Evolutionary conservation across 208 protist species (phyloP).

Genomic region (Jaenimonas drosophilae): DNA sequence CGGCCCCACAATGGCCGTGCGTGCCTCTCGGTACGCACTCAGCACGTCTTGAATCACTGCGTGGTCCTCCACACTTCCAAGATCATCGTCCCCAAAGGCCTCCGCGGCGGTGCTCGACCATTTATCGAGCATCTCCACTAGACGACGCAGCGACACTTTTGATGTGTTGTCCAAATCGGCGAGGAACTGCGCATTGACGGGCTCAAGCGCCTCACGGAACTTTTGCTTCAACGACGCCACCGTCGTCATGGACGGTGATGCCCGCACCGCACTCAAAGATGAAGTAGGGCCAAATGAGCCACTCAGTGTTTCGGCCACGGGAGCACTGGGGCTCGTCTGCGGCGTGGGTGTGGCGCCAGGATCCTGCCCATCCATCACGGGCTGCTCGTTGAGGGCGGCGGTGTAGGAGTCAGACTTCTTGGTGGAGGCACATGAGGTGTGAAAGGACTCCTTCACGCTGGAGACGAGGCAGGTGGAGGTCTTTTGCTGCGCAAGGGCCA

Average conservation of each 20-base stretch:
- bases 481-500: conserved; percentile 50
- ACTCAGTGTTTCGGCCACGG: no score
- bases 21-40: conserved; percentile 47
- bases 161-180: conserved; percentile 19
- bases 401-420: no score
- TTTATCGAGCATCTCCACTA: conserved; percentile 51
- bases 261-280: no score
- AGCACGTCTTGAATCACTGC: conserved; percentile 38
- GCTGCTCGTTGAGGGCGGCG: no score
- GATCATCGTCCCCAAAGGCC: conserved; percentile 22
- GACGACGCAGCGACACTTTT: conserved; percentile 49
- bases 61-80: conserved; percentile 17
- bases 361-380: no score
- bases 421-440: no score
- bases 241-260: no score
- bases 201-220: no score
- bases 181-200: conserved; percentile 53
- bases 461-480: conserved; percentile 33
- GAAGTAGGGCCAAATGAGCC: no score
- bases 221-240: no score
- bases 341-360: no score
- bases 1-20: conserved; percentile 52
- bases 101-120: conserved; percentile 22
- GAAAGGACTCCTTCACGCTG: conserved; percentile 38
- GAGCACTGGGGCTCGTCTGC: no score